phyloP scores from a whole-genome alignment of 768 basidiomycete species.

The Suillus subalutaceus region DNA sequence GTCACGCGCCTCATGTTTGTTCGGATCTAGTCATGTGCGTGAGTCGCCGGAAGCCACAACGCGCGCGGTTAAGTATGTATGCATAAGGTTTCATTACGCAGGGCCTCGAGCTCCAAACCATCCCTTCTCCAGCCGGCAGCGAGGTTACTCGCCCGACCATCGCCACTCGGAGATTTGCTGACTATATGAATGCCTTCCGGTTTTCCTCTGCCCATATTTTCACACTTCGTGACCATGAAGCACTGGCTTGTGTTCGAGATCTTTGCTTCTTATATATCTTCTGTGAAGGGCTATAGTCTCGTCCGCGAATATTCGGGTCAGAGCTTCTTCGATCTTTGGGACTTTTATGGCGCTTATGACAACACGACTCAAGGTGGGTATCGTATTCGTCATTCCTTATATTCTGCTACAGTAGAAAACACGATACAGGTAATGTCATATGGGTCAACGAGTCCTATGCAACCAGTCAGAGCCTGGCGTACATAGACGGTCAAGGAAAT shows the following conservation, averaged over 20 bases:
- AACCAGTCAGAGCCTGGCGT: constrained; percentile 52
- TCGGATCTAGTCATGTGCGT: background rate
- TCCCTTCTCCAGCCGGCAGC: background rate
- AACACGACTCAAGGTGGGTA: constrained; percentile 44
- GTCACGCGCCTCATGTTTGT: background rate
- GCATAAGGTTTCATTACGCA: background rate
- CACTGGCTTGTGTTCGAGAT: constrained; percentile 6
- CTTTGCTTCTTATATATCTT: constrained; percentile 11
- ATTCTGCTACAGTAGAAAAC: constrained; percentile 5
- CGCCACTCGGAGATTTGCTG: constrained; percentile 5
- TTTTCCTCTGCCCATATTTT: background rate
- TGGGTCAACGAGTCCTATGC: constrained; percentile 56
- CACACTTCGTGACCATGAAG: constrained; percentile 17
- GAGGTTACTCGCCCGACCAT: constrained; percentile 1
- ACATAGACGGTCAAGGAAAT: constrained; percentile 60
- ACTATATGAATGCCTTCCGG: constrained; percentile 12
- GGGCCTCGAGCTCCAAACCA: background rate
- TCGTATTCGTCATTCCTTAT: constrained; percentile 28
- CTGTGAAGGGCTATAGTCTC: constrained; percentile 35
- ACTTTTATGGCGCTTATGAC: constrained; percentile 53
- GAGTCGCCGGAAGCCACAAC: background rate
- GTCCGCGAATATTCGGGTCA: constrained; percentile 48
- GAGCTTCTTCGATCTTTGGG: constrained; percentile 59
- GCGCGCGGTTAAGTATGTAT: background rate
- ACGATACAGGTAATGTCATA: constrained; percentile 57